Base-by-base conservation (phyloP, 164 flowering plant species). In the Annona cherimola region DNA sequence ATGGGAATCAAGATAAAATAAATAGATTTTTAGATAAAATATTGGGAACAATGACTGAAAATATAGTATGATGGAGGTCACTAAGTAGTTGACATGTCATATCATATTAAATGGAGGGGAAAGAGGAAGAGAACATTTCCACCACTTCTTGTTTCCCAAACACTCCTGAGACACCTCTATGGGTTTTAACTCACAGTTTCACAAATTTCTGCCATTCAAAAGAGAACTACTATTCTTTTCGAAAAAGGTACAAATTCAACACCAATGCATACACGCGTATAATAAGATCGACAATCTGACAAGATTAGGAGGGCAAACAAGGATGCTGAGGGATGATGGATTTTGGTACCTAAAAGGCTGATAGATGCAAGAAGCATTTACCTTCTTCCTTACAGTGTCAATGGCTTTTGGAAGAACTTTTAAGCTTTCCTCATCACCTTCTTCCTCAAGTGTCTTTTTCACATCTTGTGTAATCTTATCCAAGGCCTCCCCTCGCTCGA, bases 401-500 rank as follows among this genome's bases (percentile, higher is more conserved):
- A 96, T 87, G 26, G 87, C 87, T 82, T 90, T 96, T 19, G 96
- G 86, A 46, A 96, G 78, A 74, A 89, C 85, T 72, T 80, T 84
- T 77, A 91, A 80, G 88, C 95, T 86, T 79, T 96, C 98, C 71
- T 90, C 97, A 73, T 91, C 95, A 76, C 92, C 64, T 74, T 96
- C 99, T 84, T 91, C 95, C 80, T 85, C 90, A 76, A 96, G 90
- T 43, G 68, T 76, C 73, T 66, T 86, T 76, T 76, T 93, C 35
- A 91, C 97, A 78, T 86, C 91, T 84, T 87, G 87, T 20, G 90
- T 79, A 69, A 96, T 96, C 18, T 84, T 89, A 20, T 91, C 98
- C 73, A 93, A 81, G 61, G 98, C 99, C 79, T 90, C 93, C 68
- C 99, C 99, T 50, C 99, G 96, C 79, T 93, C 97, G 85, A 96